Conservation (phyloP, 352 stramenopile genomes). For the Phytophthora cactorum region DNA sequence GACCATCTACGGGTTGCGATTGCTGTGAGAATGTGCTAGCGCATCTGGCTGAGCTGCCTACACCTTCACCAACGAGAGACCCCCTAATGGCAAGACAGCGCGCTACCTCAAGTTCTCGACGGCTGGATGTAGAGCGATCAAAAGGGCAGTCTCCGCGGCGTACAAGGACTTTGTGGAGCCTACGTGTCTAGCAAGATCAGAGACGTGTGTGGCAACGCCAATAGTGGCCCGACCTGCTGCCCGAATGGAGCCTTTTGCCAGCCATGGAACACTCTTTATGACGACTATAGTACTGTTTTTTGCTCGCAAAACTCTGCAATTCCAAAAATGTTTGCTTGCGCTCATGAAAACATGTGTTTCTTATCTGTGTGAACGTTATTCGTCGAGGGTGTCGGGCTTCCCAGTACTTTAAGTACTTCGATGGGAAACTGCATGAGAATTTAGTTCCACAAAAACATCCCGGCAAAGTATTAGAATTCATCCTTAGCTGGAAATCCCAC, state of each 20-base stretch:
- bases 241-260: slow-evolving; percentile 53
- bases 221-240: slow-evolving; percentile 49
- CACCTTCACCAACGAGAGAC: slow-evolving; percentile 64
- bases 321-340: too few species aligned
- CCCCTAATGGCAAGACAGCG: slow-evolving; percentile 48
- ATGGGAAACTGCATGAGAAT: too few species aligned
- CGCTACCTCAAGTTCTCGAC: slow-evolving; percentile 62
- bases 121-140: slow-evolving; percentile 31
- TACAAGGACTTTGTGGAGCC: slow-evolving; percentile 32
- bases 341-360: too few species aligned
- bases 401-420: too few species aligned
- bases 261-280: slow-evolving; percentile 46
- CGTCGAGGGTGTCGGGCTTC: too few species aligned
- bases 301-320: too few species aligned
- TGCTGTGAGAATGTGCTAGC: slow-evolving; percentile 50
- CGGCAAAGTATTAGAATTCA: too few species aligned
- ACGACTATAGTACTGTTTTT: too few species aligned
- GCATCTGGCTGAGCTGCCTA: slow-evolving; percentile 55
- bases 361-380: too few species aligned
- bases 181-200: slow-evolving; percentile 39
- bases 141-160: slow-evolving; percentile 46
- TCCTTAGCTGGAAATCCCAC: too few species aligned
- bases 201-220: slow-evolving; percentile 44
- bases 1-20: slow-evolving; percentile 43
- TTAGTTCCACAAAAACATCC: too few species aligned